phyloP scores from a whole-genome alignment of 805 yeast species.

The Wickerhamomyces chambardii region DNA sequence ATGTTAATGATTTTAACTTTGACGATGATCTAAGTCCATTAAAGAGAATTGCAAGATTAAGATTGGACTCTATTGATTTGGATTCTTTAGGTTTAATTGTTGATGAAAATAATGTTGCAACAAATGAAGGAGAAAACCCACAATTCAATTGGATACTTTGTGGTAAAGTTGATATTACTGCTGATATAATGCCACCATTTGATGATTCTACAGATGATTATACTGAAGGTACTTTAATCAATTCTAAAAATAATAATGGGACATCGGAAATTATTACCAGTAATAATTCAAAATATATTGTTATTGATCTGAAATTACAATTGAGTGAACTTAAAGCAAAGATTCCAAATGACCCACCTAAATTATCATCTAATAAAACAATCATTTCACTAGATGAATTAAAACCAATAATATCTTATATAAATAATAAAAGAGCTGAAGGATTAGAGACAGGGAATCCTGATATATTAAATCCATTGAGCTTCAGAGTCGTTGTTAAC shows the following conservation, averaged over 20 bases:
- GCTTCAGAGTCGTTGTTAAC: slow-evolving; percentile 37
- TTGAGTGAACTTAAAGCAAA: slow-evolving; percentile 55
- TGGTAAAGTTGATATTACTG: slow-evolving; percentile 61
- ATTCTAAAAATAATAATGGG: too few relatives aligned
- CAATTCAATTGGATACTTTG: slow-evolving; percentile 62
- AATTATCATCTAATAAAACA: slow-evolving; percentile 42
- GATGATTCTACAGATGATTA: slow-evolving; percentile 21
- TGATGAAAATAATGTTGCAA: too few relatives aligned
- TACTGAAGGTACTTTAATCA: too few relatives aligned
- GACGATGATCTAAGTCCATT: slow-evolving; percentile 30
- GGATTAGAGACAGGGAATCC: slow-evolving; percentile 15
- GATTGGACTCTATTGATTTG: slow-evolving; percentile 28
- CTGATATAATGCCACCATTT: slow-evolving; percentile 66
- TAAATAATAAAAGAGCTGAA: slow-evolving; percentile 35
- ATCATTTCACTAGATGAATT: slow-evolving; percentile 52
- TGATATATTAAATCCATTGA: slow-evolving; percentile 20
- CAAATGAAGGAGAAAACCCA: slow-evolving; percentile 8
- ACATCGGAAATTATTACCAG: slow-evolving; percentile 4
- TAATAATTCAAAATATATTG: slow-evolving; percentile 38
- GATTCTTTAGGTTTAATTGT: slow-evolving; percentile 24
- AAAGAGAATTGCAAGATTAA: slow-evolving; percentile 40
- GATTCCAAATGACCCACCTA: slow-evolving; percentile 38
- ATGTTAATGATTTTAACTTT: slow-evolving; percentile 23
- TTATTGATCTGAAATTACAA: slow-evolving; percentile 57
- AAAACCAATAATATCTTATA: slow-evolving; percentile 50